A percentile compares a stretch with the other conserved stretches of the same genome.
These are phyloP conservation scores for Xylaria sp. DNA, from an alignment of 2,329 filamentous ascomycete genomes.

Conservation along the genomic window DNA sequence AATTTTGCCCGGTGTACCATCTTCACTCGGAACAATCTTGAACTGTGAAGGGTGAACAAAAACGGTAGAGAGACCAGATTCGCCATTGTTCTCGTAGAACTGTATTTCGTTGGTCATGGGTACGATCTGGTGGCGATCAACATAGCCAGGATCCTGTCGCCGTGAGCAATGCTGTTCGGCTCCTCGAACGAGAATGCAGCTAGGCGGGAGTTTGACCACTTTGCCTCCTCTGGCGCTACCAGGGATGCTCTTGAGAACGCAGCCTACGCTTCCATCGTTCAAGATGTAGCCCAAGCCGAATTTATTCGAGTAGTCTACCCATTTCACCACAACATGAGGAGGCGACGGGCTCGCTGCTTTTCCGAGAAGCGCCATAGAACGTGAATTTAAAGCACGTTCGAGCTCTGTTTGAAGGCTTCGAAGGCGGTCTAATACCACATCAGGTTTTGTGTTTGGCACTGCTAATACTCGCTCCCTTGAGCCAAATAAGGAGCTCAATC, in stretches of 20 bases:
- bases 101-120: constrained; percentile 71
- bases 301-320: constrained; percentile 89
- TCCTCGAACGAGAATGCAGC: constrained; percentile 72
- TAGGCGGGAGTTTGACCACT: constrained; percentile 65
- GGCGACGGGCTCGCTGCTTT: constrained; percentile 60
- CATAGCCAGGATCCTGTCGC: constrained; percentile 59
- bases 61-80: constrained; percentile 66
- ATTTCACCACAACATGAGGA: constrained; percentile 73
- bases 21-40: constrained; percentile 58
- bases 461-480: constrained; percentile 56
- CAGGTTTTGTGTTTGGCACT: constrained; percentile 61
- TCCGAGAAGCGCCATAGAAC: constrained; percentile 65
- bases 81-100: constrained; percentile 75
- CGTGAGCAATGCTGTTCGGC: constrained; percentile 74
- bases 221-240: constrained; percentile 55
- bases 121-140: constrained; percentile 64
- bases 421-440: constrained; percentile 62
- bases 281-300: constrained; percentile 85
- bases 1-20: constrained; percentile 66
- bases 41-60: constrained; percentile 69
- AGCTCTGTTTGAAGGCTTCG: constrained; percentile 64
- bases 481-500: constrained; percentile 58
- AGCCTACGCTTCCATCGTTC: constrained; percentile 81
- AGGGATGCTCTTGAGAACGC: constrained; percentile 64
- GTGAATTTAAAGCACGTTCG: constrained; percentile 66